These are phyloP conservation scores for Ilex paraguariensis DNA, from an alignment of 305 asterid species.

Conservation along the genomic window DNA sequence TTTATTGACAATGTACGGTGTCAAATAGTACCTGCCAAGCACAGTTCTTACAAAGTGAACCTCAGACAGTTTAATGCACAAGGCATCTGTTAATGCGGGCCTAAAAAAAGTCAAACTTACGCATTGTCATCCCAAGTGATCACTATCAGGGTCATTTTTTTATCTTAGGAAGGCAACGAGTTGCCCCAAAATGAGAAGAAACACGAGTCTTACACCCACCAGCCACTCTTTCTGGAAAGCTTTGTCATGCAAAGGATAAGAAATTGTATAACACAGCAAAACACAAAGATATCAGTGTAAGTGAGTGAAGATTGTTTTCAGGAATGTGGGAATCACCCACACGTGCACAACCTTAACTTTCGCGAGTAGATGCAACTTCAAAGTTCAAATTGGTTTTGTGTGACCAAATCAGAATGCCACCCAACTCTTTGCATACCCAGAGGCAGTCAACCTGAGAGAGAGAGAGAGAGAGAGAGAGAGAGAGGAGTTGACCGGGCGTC, in stretches of 20 bases:
- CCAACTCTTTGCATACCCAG: constrained; percentile 18
- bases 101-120: too few species aligned
- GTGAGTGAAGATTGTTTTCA: constrained; percentile 14
- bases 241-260: constrained; percentile 27
- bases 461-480: too few species aligned
- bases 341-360: constrained; percentile 24
- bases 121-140: too few species aligned
- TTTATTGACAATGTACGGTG: too few species aligned
- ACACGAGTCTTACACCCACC: constrained; percentile 3
- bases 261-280: constrained; percentile 16
- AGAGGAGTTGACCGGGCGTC: constrained; percentile 82
- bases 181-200: not conserved
- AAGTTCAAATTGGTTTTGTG: constrained; percentile 21
- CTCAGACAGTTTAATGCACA: too few species aligned
- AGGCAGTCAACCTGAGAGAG: constrained; percentile 57
- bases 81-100: too few species aligned
- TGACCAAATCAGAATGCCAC: constrained; percentile 36
- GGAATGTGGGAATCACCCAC: constrained; percentile 4
- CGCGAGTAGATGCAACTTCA: not conserved
- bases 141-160: too few species aligned
- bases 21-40: too few species aligned
- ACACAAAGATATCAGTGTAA: constrained; percentile 2
- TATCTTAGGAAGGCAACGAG: too few species aligned
- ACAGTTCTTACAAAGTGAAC: too few species aligned
- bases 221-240: constrained; percentile 27